Percentiles rank a stretch among this genome's conserved stretches.
These are phyloP conservation scores for Lichtheimia hyalospora DNA, from an alignment of 371 early-diverging fungal genomes.

Conservation along the genomic window DNA sequence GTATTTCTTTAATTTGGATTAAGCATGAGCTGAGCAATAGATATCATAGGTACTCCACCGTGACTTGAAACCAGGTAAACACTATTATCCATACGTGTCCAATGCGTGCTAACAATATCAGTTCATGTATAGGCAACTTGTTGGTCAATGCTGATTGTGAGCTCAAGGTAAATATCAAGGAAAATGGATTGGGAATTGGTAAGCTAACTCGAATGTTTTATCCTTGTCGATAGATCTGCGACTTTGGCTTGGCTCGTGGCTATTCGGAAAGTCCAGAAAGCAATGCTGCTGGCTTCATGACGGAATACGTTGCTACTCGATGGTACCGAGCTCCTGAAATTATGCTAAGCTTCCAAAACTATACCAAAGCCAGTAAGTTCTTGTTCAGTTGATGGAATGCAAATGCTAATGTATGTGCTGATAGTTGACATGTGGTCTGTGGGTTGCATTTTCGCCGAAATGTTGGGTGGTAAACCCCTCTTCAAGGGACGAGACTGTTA, in stretches of 20 bases:
- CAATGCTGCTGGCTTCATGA: conserved; percentile 89
- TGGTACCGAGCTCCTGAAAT: conserved; percentile 99
- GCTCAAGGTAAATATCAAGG: conserved; percentile 56
- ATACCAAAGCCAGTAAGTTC: conserved; percentile 91
- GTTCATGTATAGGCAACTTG: conserved; percentile 66
- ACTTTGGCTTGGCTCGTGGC: conserved; percentile 94
- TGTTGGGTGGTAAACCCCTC: conserved; percentile 86
- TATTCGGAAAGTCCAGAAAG: conserved; percentile 79
- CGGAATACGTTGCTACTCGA: conserved; percentile 96
- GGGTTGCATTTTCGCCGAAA: conserved; percentile 97
- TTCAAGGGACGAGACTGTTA: conserved; percentile 91
- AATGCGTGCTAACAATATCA: conserved; percentile 3
- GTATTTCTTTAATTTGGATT: background rate
- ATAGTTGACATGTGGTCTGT: conserved; percentile 97
- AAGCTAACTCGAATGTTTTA: background rate
- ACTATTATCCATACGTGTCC: background rate
- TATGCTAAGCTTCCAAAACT: conserved; percentile 91
- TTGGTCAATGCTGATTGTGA: conserved; percentile 98
- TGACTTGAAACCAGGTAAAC: conserved; percentile 93
- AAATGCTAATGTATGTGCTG: background rate
- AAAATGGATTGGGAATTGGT: background rate
- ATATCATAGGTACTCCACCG: conserved; percentile 74
- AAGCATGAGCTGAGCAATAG: background rate
- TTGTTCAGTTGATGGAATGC: background rate
- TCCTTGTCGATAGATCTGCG: conserved; percentile 78